phyloP scores from a whole-genome alignment of 345 rosid species.

The Salix udensis region DNA sequence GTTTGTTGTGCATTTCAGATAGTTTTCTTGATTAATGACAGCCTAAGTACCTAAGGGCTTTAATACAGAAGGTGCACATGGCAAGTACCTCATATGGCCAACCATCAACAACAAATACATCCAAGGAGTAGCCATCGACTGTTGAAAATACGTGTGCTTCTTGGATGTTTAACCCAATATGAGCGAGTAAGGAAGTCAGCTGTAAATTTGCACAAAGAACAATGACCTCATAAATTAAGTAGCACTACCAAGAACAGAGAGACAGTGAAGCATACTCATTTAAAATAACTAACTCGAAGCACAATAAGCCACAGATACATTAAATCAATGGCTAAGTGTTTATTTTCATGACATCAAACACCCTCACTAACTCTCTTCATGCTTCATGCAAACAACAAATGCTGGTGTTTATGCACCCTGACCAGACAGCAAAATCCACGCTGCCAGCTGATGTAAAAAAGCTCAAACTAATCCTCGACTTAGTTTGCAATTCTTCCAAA shows the following conservation, averaged over 20 bases:
- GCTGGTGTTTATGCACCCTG: background rate
- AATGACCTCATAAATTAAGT: slow-evolving; percentile 10
- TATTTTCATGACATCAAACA: background rate
- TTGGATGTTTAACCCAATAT: slow-evolving; percentile 90
- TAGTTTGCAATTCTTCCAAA: background rate
- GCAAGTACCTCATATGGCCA: slow-evolving; percentile 93
- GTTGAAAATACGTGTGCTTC: slow-evolving; percentile 99
- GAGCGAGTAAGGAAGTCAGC: slow-evolving; percentile 86
- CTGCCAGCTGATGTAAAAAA: background rate
- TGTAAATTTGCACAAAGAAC: slow-evolving; percentile 35
- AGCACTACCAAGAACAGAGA: background rate
- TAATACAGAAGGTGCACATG: background rate
- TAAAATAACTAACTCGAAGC: background rate
- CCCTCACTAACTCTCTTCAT: background rate
- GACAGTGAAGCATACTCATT: background rate
- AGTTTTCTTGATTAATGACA: background rate
- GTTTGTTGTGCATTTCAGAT: slow-evolving; percentile 7
- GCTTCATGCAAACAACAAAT: background rate
- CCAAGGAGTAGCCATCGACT: slow-evolving; percentile 83
- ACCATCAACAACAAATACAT: slow-evolving; percentile 98
- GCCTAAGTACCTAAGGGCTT: background rate
- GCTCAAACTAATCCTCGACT: background rate
- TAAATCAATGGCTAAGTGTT: background rate
- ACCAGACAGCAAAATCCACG: background rate
- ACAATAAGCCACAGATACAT: background rate